phyloP scores from a whole-genome alignment of 305 asterid genomes.

The Plantago coronopus region DNA sequence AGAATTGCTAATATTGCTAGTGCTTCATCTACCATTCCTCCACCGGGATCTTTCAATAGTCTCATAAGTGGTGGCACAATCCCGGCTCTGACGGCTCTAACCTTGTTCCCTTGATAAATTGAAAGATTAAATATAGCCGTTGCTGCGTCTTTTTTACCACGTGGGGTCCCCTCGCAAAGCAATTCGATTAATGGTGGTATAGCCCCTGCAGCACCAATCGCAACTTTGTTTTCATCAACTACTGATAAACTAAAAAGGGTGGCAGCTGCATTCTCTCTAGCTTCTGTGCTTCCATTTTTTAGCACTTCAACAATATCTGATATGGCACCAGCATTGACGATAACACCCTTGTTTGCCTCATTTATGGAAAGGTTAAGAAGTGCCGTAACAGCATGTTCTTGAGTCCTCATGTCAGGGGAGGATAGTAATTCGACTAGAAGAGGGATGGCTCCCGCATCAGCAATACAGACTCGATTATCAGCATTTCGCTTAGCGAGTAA shows the following conservation, averaged over 20 bases:
- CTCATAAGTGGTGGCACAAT: constrained; percentile 73
- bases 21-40: constrained; percentile 95
- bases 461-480: constrained; percentile 83
- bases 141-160: constrained; percentile 95
- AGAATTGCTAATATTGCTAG: constrained; percentile 82
- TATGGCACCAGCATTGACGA: constrained; percentile 85
- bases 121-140: constrained; percentile 91
- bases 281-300: constrained; percentile 80
- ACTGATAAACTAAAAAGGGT: constrained; percentile 88
- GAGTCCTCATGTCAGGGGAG: constrained; percentile 73
- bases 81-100: constrained; percentile 80
- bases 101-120: constrained; percentile 85
- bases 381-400: constrained; percentile 91
- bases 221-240: constrained; percentile 84
- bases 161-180: constrained; percentile 73
- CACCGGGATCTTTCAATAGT: constrained; percentile 73
- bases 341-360: constrained; percentile 81
- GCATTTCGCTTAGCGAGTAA: constrained; percentile 88
- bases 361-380: constrained; percentile 91
- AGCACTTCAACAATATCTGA: constrained; percentile 81
- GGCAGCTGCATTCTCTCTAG: constrained; percentile 91
- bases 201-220: constrained; percentile 94
- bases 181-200: constrained; percentile 80
- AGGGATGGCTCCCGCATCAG: constrained; percentile 93
- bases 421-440: constrained; percentile 72